Base-by-base conservation (phyloP, 352 stramenopile genomes). In the Phytopythium aichiense region DNA sequence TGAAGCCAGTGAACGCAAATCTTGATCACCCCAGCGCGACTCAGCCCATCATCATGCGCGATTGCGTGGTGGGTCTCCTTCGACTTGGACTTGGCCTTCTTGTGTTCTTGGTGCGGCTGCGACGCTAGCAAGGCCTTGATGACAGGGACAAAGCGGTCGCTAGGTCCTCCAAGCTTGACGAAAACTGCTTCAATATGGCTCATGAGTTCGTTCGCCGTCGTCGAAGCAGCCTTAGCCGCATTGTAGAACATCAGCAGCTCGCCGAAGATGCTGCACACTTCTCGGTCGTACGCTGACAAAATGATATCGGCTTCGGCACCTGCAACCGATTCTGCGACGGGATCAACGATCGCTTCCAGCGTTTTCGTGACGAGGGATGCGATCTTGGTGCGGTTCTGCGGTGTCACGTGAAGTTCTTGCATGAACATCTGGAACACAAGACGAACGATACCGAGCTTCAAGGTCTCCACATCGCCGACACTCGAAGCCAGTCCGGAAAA, bases 381-480 rank as follows among this genome's bases (percentile, higher is more conserved):
- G 9, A 95, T 66, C 61, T 89, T 92, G 1, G 54, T 63, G 23
- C 82, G 85, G 56, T 88, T 91, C 61, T 92, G 75, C 38, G 83
- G 80, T 28, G 80, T 86, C 56, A 93, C 85, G 51, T 94, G 81
- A 56, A 95, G 73, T 67, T 95, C 85, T 59, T 94, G 81, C 1
- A 90, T 56, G 31, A 93, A 95, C 22, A 78, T 69, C 51, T 84
- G 79, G 61, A 93, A 89, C 7, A 94, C 55, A n/a, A 88, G 75
- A 7, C 87, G 87, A 25, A 79, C 79, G 59, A 93, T 63, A 2
- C 71, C 68, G 31, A 93, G 18, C 54, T 70, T 22, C 42, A 23
- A 28, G 8, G 60, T n/a, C 30, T 60, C 16, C 33, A 42, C 40
- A 3, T 33, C 12, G 55, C 23, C 51, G 38, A 45, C 73, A 35